Evolutionary conservation across 495 filamentous ascomycete species (phyloP).

Genomic region (Daldinia childiae): DNA sequence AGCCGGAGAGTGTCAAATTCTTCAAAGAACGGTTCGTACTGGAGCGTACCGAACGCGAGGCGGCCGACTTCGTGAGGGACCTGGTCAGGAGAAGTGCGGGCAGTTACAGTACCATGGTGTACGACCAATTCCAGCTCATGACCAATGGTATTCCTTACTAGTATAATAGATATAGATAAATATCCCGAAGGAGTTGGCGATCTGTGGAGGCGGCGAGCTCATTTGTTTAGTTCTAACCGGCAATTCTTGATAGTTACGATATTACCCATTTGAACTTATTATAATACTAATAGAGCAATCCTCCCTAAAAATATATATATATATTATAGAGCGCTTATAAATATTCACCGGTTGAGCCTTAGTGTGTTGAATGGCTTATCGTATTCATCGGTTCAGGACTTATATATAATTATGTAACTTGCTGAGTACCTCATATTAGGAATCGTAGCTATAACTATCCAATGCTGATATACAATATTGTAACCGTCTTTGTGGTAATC

Average conservation of each 20-base stretch:
- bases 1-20: slow-evolving; percentile 90
- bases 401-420: background rate
- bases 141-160: slow-evolving; percentile 97
- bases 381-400: background rate
- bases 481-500: background rate
- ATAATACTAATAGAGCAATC: slow-evolving; percentile 10
- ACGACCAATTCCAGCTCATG: slow-evolving; percentile 95
- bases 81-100: slow-evolving; percentile 87
- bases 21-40: slow-evolving; percentile 94
- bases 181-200: background rate
- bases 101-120: slow-evolving; percentile 88
- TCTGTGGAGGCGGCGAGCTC: background rate
- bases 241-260: slow-evolving; percentile 5
- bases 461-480: background rate
- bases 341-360: background rate
- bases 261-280: slow-evolving; percentile 1
- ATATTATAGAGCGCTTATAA: background rate
- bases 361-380: background rate
- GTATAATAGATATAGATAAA: background rate
- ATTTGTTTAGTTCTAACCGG: slow-evolving; percentile 7
- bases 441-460: background rate
- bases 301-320: background rate
- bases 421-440: too few species aligned
- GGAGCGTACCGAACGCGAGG: slow-evolving; percentile 92
- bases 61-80: slow-evolving; percentile 91